phyloP scores from a whole-genome alignment of 2,329 filamentous ascomycete genomes.

The Fusarium chuoi region DNA sequence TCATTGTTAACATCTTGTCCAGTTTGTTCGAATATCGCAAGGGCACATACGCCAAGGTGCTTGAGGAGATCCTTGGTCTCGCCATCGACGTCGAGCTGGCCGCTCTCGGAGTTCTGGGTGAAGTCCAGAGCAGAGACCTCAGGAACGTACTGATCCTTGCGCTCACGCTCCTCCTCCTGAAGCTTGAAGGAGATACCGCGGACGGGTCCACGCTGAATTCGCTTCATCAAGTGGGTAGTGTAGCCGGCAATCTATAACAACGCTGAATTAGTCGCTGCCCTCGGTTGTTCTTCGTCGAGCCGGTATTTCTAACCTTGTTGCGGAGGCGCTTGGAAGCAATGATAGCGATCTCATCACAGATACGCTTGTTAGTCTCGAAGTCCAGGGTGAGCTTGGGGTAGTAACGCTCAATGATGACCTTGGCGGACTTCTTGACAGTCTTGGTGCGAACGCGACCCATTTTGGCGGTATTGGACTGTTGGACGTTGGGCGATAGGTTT shows the following conservation, averaged over 20 bases:
- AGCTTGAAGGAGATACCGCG: slow-evolving; percentile 99
- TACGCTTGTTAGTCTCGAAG: slow-evolving; percentile 99
- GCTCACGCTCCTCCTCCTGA: slow-evolving; percentile 99
- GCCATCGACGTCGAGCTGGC: slow-evolving; percentile 92
- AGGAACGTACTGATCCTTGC: slow-evolving; percentile 99
- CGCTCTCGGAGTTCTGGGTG: slow-evolving; percentile 91
- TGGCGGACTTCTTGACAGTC: slow-evolving; percentile 83
- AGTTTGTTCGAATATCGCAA: background rate
- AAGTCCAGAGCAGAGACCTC: slow-evolving; percentile 99
- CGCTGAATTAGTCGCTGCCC: slow-evolving; percentile 30
- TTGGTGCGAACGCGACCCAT: slow-evolving; percentile 78
- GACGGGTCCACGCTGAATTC: slow-evolving; percentile 98
- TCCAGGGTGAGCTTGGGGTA: slow-evolving; percentile 98
- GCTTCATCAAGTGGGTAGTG: slow-evolving; percentile 99
- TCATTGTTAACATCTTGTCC: slow-evolving; percentile 43
- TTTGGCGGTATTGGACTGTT: slow-evolving; percentile 64
- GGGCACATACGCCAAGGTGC: slow-evolving; percentile 90
- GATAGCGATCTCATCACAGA: slow-evolving; percentile 99
- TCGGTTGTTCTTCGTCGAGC: background rate
- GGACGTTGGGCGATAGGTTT: slow-evolving; percentile 49
- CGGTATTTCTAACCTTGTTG: slow-evolving; percentile 82
- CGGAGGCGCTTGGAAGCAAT: slow-evolving; percentile 98
- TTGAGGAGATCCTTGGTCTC: slow-evolving; percentile 99
- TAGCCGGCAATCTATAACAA: slow-evolving; percentile 88
- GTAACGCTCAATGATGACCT: slow-evolving; percentile 99